These are phyloP conservation scores for Aureobasidium subglaciale DNA, from an alignment of 2,329 filamentous ascomycete species.

Conservation along the genomic window DNA sequence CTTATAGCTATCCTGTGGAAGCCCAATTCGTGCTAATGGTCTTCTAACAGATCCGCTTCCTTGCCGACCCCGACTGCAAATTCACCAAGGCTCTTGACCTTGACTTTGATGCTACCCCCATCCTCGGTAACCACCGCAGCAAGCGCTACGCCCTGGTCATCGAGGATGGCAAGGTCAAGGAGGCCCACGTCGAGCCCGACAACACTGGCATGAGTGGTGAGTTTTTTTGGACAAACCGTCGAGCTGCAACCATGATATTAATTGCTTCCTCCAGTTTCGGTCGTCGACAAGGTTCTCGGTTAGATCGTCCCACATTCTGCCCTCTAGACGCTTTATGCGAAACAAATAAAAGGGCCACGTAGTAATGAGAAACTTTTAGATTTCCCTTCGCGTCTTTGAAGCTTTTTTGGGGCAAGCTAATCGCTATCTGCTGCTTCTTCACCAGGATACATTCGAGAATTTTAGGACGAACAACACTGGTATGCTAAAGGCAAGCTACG, in stretches of 20 bases:
- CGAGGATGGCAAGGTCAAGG: conserved; percentile 77
- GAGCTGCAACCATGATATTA: background rate
- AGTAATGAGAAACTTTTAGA: conserved; percentile 2
- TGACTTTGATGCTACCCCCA: conserved; percentile 66
- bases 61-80: conserved; percentile 69
- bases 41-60: conserved; percentile 66
- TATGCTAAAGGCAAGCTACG: too few species aligned
- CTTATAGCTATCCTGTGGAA: conserved; percentile 29
- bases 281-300: conserved; percentile 18
- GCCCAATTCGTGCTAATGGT: background rate
- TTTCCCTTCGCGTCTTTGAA: background rate
- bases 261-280: conserved; percentile 12
- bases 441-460: too few species aligned
- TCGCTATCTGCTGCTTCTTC: too few species aligned
- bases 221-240: conserved; percentile 21
- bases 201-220: conserved; percentile 74
- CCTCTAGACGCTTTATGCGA: background rate
- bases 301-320: background rate
- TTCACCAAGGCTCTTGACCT: conserved; percentile 83
- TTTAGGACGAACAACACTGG: too few species aligned
- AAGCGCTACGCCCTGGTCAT: conserved; percentile 83
- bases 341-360: background rate
- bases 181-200: conserved; percentile 77
- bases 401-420: too few species aligned
- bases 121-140: conserved; percentile 76